Conservation (phyloP, 257 asterid genomes). For the Sherardia arvensis region DNA sequence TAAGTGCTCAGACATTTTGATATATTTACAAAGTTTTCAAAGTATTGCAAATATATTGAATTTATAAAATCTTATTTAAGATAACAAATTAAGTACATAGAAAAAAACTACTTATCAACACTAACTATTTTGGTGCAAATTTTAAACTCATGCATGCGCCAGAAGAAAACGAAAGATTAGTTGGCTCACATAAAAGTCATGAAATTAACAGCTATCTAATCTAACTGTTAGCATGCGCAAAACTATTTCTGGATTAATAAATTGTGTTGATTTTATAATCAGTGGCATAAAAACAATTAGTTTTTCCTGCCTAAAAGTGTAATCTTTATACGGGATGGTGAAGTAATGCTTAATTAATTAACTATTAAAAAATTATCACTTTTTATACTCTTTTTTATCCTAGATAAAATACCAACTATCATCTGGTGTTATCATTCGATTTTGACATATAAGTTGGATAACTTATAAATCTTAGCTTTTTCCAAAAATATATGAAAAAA, state of each 20-base stretch:
- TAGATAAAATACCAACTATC: neutral
- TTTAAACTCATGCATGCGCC: neutral
- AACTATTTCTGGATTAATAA: neutral
- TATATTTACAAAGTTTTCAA: no score
- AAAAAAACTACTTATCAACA: no score
- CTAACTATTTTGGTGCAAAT: neutral
- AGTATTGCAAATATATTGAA: no score
- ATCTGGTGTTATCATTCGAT: neutral
- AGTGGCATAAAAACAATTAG: neutral
- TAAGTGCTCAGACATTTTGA: no score
- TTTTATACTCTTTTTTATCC: neutral
- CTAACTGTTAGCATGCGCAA: neutral
- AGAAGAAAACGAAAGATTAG: neutral
- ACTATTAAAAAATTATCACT: neutral
- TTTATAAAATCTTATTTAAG: no score
- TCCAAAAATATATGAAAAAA: no score
- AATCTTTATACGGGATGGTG: neutral
- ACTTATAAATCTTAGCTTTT: neutral
- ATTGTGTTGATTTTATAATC: neutral
- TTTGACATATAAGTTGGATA: neutral
- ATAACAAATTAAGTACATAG: no score
- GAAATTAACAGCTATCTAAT: neutral
- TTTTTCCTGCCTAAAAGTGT: neutral
- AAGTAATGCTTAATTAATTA: neutral
- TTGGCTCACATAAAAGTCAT: neutral